phyloP scores from a whole-genome alignment of 1,139 yeast genomes.

The Geotrichum candidum region DNA sequence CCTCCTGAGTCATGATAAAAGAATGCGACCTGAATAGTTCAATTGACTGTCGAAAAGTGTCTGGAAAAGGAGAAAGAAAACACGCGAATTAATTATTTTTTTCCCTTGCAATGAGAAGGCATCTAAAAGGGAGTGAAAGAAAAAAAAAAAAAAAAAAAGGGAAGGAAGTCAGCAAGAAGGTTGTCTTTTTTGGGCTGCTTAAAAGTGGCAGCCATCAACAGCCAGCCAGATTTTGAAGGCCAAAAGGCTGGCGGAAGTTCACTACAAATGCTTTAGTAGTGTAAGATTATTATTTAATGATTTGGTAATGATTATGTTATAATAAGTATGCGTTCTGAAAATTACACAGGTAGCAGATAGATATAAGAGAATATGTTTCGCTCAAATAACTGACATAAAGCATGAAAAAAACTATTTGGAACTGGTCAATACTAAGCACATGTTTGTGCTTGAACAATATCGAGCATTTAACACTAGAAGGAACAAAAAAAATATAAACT shows the following conservation, averaged over 20 bases:
- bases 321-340: neutral
- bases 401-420: neutral
- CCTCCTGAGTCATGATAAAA: neutral
- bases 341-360: neutral
- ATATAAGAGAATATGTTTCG: no score
- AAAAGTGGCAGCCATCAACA: neutral
- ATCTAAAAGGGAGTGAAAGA: neutral
- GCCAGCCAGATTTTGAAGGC: neutral
- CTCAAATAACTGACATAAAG: neutral
- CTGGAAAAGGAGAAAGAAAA: neutral
- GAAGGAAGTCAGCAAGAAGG: neutral
- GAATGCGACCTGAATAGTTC: neutral
- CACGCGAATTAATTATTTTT: neutral
- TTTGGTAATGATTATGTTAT: neutral
- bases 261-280: neutral
- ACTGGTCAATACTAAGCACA: no score
- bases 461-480: no score
- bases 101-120: neutral
- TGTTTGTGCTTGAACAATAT: no score
- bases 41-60: neutral
- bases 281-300: neutral
- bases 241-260: neutral
- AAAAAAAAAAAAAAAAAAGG: neutral
- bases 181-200: neutral
- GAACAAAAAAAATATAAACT: no score